Evolutionary conservation across 2,329 filamentous ascomycete genomes (phyloP), one percentile per base, ranked within the genome.

Genomic region (Neofusicoccum laricinum): DNA sequence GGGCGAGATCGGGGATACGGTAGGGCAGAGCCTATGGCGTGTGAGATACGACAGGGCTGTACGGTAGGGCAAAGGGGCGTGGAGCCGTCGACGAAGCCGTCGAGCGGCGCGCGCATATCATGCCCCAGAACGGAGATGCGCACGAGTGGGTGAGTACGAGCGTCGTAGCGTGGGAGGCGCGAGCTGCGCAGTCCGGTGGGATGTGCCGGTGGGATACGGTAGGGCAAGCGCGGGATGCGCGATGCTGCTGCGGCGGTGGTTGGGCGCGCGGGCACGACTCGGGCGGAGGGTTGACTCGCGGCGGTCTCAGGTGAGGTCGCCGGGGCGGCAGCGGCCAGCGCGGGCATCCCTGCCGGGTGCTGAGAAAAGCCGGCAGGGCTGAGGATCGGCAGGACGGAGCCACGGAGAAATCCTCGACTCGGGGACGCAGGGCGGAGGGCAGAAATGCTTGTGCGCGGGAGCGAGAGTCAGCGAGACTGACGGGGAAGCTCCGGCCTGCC

Each of bases 171-270:
- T 51, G 49, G 49, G 49, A 32, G 7, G 48, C 45, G 45, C 19
- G 12, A 25, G 45, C 19, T 48, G 21, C 21, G n/a, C 21, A 6
- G 53, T 34, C 53, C 53, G 53, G 53, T 58, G 53, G 53, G 53
- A 58, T n/a, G 19, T 21, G 38, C 53, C 53, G 53, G 38, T 58
- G 53, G 53, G 53, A 58, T 58, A 40, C 34, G 38, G 38, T 58
- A 58, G 53, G 53, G 53, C 53, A 58, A 32, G 53, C 53, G 53
- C 53, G 53, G 53, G 53, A 58, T 58, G 53, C 53, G 53, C 53
- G 53, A 55, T 19, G 32, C 38, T 32, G 53, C 14, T 8, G 38
- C 53, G 53, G 53, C 21, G 51, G 51, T 19, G 38, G 15, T 41
- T 57, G 51, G 36, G 38, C 51, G 15, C 3, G 38, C 53, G 53